Evolutionary conservation across 345 rosid species (phyloP), one percentile per base, ranked within the genome.

Genomic region (Tarenaya hassleriana): DNA sequence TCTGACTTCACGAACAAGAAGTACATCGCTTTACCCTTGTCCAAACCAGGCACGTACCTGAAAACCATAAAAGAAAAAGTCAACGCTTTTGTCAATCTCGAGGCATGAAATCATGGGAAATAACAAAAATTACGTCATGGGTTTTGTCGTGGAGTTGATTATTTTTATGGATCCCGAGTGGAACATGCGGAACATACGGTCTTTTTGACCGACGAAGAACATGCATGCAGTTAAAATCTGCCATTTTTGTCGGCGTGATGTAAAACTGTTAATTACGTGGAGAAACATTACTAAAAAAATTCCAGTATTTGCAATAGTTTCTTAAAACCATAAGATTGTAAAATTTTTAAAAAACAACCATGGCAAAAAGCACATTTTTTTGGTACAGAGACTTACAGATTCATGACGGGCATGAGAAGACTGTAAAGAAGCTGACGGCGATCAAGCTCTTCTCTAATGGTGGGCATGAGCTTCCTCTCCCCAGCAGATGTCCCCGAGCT

Each of bases 401-500:
- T 92, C 98, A 92, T 92, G 16, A 92, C 96, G 15, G 98, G 98
- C 90, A 81, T 82, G 49, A 92, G 86, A 21, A 92, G 87, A 66
- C 95, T 88, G 70, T 92, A 92, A 10, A 92, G 79, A 47, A 72
- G 63, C 64, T 79, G 92, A 16, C 96, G 95, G 56, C 98, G 98
- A 59, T 81, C 94, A 48, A 82, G 71, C 74, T 92, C 98, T 71
- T 88, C 96, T 34, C 37, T 64, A 66, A 88, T 92, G 18, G 98
- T 83, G 1, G 98, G 98, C 98, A 92, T 84, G 56, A 88, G 74
- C 40, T 92, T 92, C 65, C 98, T 84, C 64, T 92, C 98, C 24
- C 98, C 98, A 7, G 95, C 98, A 16, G 98, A 92, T 41, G 98
- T 88, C 32, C 98, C 98, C 10, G 96, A 92, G 62, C 98, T 92